Conservation (phyloP, 2,329 filamentous ascomycete species). For the Pseudogymnoascus sp. region DNA sequence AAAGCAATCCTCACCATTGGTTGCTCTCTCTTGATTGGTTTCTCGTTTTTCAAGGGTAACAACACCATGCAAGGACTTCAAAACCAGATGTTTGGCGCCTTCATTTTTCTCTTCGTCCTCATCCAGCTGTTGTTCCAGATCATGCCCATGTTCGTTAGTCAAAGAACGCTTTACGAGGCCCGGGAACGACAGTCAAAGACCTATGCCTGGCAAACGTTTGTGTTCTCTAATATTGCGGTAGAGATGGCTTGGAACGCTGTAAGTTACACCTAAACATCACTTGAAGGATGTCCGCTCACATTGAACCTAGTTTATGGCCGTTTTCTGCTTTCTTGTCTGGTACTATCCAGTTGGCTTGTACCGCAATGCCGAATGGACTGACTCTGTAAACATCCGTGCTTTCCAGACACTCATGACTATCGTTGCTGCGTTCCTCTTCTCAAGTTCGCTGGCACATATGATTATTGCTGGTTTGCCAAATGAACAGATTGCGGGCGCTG, state of each 20-base stretch:
- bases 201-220: slow-evolving; percentile 22
- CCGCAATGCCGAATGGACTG: slow-evolving; percentile 54
- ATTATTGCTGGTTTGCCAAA: slow-evolving; percentile 66
- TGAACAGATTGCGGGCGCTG: slow-evolving; percentile 65
- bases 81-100: slow-evolving; percentile 61
- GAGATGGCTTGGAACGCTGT: slow-evolving; percentile 77
- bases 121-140: slow-evolving; percentile 53
- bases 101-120: slow-evolving; percentile 62
- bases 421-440: slow-evolving; percentile 66
- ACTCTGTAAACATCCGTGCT: slow-evolving; percentile 58
- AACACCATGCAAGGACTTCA: slow-evolving; percentile 58
- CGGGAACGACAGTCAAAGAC: slow-evolving; percentile 7
- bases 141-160: slow-evolving; percentile 60
- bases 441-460: slow-evolving; percentile 69
- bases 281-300: not conserved
- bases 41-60: slow-evolving; percentile 53
- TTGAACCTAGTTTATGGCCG: slow-evolving; percentile 30
- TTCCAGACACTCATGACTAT: slow-evolving; percentile 70
- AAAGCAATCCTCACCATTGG: slow-evolving; percentile 51
- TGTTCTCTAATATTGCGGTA: slow-evolving; percentile 49
- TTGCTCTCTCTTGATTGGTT: slow-evolving; percentile 55
- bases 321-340: slow-evolving; percentile 68
- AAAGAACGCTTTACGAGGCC: slow-evolving; percentile 56
- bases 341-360: slow-evolving; percentile 78
- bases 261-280: slow-evolving; percentile 34